These are phyloP conservation scores for Aspergillus tubingensis DNA, from an alignment of 2,329 filamentous ascomycete species.

Conservation along the genomic window DNA sequence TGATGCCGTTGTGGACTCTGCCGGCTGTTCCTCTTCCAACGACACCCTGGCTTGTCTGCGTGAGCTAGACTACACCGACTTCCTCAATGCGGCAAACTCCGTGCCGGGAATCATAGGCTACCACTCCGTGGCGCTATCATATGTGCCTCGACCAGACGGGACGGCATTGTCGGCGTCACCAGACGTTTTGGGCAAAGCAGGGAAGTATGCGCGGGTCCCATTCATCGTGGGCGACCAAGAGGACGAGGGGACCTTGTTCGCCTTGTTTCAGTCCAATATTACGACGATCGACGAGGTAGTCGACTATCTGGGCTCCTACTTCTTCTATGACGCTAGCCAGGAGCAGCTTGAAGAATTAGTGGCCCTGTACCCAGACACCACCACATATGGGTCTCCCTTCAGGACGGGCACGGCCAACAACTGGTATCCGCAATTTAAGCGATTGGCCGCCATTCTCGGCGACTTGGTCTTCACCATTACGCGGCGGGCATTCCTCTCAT, in stretches of 20 bases:
- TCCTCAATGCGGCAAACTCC: slow-evolving; percentile 66
- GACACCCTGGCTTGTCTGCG: slow-evolving; percentile 54
- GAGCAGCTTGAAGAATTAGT: slow-evolving; percentile 60
- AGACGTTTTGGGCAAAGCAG: slow-evolving; percentile 56
- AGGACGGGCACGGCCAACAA: slow-evolving; percentile 69
- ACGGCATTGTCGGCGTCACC: slow-evolving; percentile 62
- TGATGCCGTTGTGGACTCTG: slow-evolving; percentile 48
- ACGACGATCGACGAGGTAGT: slow-evolving; percentile 61
- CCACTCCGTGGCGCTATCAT: slow-evolving; percentile 68
- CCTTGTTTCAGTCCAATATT: slow-evolving; percentile 69
- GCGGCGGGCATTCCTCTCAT: slow-evolving; percentile 64
- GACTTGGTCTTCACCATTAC: slow-evolving; percentile 74
- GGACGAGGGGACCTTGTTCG: slow-evolving; percentile 76
- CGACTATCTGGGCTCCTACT: slow-evolving; percentile 61
- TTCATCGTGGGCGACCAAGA: slow-evolving; percentile 74
- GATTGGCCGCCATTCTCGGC: slow-evolving; percentile 72
- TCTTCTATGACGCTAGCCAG: slow-evolving; percentile 60
- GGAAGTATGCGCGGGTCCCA: slow-evolving; percentile 61
- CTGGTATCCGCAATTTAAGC: slow-evolving; percentile 75
- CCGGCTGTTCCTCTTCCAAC: slow-evolving; percentile 46
- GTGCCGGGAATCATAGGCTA: slow-evolving; percentile 70
- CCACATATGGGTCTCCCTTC: slow-evolving; percentile 69
- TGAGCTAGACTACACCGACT: slow-evolving; percentile 46
- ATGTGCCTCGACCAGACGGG: slow-evolving; percentile 73
- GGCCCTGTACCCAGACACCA: slow-evolving; percentile 60